Percentiles rank a stretch among this genome's conserved stretches.
These are phyloP conservation scores for Toxicodendron radicans DNA, from an alignment of 345 rosid species.

Conservation along the genomic window DNA sequence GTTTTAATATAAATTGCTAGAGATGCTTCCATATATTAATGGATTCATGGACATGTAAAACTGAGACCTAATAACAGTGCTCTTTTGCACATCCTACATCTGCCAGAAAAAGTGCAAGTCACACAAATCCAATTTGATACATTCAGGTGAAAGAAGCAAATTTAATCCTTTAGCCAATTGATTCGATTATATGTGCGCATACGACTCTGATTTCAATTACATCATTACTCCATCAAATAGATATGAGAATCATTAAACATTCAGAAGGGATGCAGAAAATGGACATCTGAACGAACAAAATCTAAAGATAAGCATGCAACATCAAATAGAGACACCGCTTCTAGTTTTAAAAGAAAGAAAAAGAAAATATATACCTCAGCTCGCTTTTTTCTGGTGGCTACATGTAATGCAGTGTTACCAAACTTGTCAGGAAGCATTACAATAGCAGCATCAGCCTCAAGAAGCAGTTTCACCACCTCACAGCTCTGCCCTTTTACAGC, in stretches of 20 bases:
- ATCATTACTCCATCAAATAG: neutral
- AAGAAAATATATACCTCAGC: slow-evolving; percentile 57
- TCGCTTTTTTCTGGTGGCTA: slow-evolving; percentile 89
- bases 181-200: neutral
- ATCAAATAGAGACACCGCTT: neutral
- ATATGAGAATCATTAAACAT: neutral
- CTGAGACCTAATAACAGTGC: neutral
- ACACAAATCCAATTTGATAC: neutral
- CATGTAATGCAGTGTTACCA: slow-evolving; percentile 90
- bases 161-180: neutral
- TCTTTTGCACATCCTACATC: no score
- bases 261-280: neutral
- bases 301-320: neutral
- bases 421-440: slow-evolving; percentile 94
- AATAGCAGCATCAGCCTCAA: slow-evolving; percentile 89
- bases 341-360: neutral
- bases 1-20: neutral
- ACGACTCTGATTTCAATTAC: neutral
- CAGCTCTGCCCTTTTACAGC: slow-evolving; percentile 92
- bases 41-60: neutral
- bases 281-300: neutral
- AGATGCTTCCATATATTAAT: neutral
- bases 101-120: neutral
- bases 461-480: slow-evolving; percentile 87
- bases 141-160: neutral